Evolutionary conservation across 306 rosid genomes (phyloP), one percentile per base, ranked within the genome.

Genomic region (Quercus agrifolia): DNA sequence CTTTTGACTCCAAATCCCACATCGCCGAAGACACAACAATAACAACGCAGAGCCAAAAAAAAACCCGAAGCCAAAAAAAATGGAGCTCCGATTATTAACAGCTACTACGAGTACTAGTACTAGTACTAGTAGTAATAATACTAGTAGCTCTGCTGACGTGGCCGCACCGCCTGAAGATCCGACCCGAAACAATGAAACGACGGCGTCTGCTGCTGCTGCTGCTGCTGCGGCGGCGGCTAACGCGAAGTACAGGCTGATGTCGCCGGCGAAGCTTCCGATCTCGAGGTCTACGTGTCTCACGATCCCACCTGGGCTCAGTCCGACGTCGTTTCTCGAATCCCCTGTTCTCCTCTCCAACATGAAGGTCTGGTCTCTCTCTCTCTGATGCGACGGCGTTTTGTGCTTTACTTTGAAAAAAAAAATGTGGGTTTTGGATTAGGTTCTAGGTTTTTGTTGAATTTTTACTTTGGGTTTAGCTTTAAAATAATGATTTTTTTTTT

Each of bases 181-280:
- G 54, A 49, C 54, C 46, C 46, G 46, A 49, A 49, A 13, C 15
- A 49, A 49, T 0, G 17, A 49, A 12, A 12, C 54, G 54, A 12
- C 17, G 54, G 15, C 54, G 17, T 49, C 54, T 14, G 62, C 44
- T 38, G 46, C 12, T 41, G 41, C 12, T 41, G 41, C 38, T 5
- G 10, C 44, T 38, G 44, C 46, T 2, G 8, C 58, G 79, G 57
- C 81, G 66, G 70, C 83, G n/a, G 38, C 72, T 1, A 19, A 46
- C 30, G 99, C 98, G 4, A 91, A 86, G 91, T 95, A 95, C 88
- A 95, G 89, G 88, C 90, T 89, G 17, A 77, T 92, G 89, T 87
- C 99, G 23, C 99, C 99, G 83, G 94, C 98, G 46, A 92, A 92
- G 86, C 99, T 95, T 66, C 99, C 99, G 92, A 95, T 95, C 98